Percentiles rank a stretch among this genome's conserved stretches.
Evolutionary conservation across 305 asterid genomes (phyloP).

Genomic region (Nicotiana rustica): DNA sequence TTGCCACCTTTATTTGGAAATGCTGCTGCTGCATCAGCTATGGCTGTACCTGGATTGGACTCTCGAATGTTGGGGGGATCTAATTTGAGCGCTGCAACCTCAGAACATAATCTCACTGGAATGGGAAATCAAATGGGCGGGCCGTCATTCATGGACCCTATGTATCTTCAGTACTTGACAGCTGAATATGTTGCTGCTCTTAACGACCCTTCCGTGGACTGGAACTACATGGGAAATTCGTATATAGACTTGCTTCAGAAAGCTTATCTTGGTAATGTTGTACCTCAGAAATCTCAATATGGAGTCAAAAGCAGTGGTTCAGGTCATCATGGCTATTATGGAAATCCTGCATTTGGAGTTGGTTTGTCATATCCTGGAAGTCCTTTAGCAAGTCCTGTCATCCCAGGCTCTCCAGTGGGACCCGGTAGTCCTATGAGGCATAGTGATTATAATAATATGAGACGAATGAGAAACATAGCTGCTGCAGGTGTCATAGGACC

Average conservation of each 20-base stretch:
- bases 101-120: conserved; percentile 56
- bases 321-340: conserved; percentile 75
- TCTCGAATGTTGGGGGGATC: conserved; percentile 67
- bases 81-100: conserved; percentile 54
- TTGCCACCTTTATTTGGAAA: conserved; percentile 85
- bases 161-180: conserved; percentile 48
- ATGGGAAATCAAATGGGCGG: conserved; percentile 42
- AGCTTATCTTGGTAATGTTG: conserved; percentile 40
- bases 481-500: conserved; percentile 71
- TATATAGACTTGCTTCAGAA: conserved; percentile 44
- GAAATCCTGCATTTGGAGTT: conserved; percentile 70
- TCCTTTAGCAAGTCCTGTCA: conserved; percentile 61
- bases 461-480: conserved; percentile 66
- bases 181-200: conserved; percentile 64
- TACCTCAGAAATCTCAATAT: conserved; percentile 44
- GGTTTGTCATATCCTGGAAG: conserved; percentile 82
- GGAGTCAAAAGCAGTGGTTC: conserved; percentile 53
- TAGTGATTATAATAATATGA: conserved; percentile 66
- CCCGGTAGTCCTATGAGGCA: conserved; percentile 86
- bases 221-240: conserved; percentile 62
- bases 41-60: conserved; percentile 74
- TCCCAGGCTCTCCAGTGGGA: conserved; percentile 63
- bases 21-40: conserved; percentile 86
- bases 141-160: conserved; percentile 41
- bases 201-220: conserved; percentile 67